Percentiles rank a stretch among this genome's conserved stretches.
Evolutionary conservation across 164 flowering plant genomes (phyloP).

Genomic region (Nelumbo lutea): DNA sequence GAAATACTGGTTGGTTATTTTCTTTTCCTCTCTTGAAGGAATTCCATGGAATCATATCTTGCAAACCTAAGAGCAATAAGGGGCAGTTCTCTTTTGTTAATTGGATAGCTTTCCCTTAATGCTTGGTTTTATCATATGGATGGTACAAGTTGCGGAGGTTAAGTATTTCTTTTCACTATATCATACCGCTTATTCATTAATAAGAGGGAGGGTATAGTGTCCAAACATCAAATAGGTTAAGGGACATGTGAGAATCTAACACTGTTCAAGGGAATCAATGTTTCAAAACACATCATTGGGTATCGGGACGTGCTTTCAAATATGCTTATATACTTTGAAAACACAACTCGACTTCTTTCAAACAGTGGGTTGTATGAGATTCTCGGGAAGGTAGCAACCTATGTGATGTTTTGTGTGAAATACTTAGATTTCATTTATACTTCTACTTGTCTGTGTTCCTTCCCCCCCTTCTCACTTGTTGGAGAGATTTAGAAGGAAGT

Average conservation of each 20-base stretch:
- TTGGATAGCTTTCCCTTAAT: constrained; percentile 7
- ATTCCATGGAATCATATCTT: too few species aligned
- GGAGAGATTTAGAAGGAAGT: background rate
- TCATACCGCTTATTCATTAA: background rate
- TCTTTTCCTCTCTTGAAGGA: background rate
- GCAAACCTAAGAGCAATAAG: background rate
- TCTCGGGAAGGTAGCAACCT: constrained; percentile 4
- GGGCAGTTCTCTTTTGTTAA: background rate
- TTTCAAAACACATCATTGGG: background rate
- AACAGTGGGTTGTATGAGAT: constrained; percentile 3
- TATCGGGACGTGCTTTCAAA: background rate
- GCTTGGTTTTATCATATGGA: background rate
- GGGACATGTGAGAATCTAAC: background rate
- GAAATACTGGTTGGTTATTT: constrained; percentile 18
- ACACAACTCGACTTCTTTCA: background rate
- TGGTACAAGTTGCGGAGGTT: background rate
- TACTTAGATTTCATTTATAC: background rate
- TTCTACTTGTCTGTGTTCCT: background rate
- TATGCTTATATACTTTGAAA: background rate
- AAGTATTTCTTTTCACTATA: background rate
- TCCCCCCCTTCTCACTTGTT: background rate
- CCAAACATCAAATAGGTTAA: constrained; percentile 4
- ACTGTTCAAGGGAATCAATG: background rate
- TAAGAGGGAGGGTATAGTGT: constrained; percentile 7
- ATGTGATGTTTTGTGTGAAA: constrained; percentile 9